Conservation (phyloP, 306 rosid species). For the Quercus alba region DNA sequence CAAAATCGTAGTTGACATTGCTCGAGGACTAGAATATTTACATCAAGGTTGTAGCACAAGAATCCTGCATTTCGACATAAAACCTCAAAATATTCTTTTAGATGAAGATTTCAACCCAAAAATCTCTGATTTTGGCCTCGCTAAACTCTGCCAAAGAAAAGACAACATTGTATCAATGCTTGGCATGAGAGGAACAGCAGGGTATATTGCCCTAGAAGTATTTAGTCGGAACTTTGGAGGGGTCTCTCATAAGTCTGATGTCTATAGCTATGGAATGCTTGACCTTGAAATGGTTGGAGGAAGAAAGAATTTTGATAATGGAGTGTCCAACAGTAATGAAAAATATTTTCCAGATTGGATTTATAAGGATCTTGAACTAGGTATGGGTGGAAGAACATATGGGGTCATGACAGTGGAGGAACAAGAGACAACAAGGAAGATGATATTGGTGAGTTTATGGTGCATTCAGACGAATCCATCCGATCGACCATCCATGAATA, state of each 20-base stretch:
- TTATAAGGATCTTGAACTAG: too few species aligned
- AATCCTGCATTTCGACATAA: slow-evolving; percentile 4
- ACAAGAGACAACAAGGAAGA: too few species aligned
- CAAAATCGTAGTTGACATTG: not conserved
- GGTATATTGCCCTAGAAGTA: not conserved
- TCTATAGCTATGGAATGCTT: not conserved
- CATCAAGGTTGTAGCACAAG: not conserved
- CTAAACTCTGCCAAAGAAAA: not conserved
- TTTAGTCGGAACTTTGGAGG: not conserved
- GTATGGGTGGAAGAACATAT: too few species aligned
- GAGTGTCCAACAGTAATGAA: too few species aligned
- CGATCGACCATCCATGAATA: too few species aligned
- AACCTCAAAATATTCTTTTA: not conserved
- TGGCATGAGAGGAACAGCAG: not conserved
- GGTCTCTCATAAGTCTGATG: not conserved
- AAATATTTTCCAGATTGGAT: too few species aligned
- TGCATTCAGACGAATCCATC: too few species aligned
- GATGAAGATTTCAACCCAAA: not conserved
- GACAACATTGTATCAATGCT: not conserved
- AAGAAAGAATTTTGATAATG: too few species aligned
- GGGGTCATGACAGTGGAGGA: too few species aligned
- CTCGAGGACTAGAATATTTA: not conserved
- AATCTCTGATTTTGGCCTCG: not conserved
- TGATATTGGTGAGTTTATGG: too few species aligned
- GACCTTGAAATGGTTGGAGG: not conserved